phyloP scores from a whole-genome alignment of 176 grass and related monocot genomes.

The Carex cristatella region DNA sequence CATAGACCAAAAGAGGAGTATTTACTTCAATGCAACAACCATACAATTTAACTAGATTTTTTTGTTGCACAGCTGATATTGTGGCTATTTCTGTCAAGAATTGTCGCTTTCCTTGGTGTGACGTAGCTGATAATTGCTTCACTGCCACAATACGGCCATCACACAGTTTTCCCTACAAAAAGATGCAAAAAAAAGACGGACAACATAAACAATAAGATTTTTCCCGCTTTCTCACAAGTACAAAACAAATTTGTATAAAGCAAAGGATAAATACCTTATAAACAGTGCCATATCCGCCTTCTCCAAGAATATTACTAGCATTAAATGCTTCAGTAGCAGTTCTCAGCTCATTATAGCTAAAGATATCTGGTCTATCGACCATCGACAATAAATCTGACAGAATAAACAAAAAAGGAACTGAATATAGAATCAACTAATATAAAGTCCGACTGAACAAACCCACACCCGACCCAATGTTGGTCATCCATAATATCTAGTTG shows the following conservation, averaged over 20 bases:
- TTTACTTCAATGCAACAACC: slow-evolving; percentile 75
- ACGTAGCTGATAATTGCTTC: slow-evolving; percentile 63
- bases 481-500: not conserved
- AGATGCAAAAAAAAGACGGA: not conserved
- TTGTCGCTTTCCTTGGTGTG: slow-evolving; percentile 69
- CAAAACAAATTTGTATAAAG: not conserved
- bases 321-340: slow-evolving; percentile 63
- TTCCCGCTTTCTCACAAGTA: not conserved
- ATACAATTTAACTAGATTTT: slow-evolving; percentile 60
- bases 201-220: not conserved
- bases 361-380: slow-evolving; percentile 49
- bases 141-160: slow-evolving; percentile 75
- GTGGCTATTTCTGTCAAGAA: slow-evolving; percentile 78
- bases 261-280: slow-evolving; percentile 44
- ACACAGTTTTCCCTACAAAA: slow-evolving; percentile 54
- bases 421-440: not conserved
- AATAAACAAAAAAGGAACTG: not conserved
- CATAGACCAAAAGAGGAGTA: slow-evolving; percentile 60
- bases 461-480: not conserved
- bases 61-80: slow-evolving; percentile 68
- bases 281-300: slow-evolving; percentile 84
- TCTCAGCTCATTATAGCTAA: slow-evolving; percentile 58
- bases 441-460: not conserved
- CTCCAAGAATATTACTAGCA: slow-evolving; percentile 62
- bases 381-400: slow-evolving; percentile 49